Evolutionary conservation across 768 basidiomycete species (phyloP), one percentile per base, ranked within the genome.

Genomic region (Myochromella boudieri): DNA sequence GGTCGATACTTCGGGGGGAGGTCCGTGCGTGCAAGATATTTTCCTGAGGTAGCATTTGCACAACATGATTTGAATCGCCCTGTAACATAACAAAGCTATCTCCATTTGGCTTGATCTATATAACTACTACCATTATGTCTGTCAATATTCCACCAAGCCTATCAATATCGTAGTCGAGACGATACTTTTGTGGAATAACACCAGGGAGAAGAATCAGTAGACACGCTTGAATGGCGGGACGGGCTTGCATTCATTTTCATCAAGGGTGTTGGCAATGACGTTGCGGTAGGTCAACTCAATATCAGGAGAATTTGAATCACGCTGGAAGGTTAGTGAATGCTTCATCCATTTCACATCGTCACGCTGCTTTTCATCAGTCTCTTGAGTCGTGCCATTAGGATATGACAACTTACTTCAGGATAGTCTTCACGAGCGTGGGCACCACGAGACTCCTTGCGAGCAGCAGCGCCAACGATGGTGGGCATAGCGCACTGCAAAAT

Each of bases 341-440:
- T 89, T 93, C 92, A 94, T 94, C 93, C 93, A 95, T 29, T 78
- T 76, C 33, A 82, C 78, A 62, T 99, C 95, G 62, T 98, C 94
- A 69, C 97, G 93, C 84, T 91, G 46, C 15, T 37, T 21, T 22
- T 24, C 4, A 31, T 24, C 37, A 29, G 11, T 28, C 26, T 21
- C 31, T 14, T 18, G 25, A 15, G n/a, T 14, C 11, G 12, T 15
- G 28, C 25, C 4, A 10, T 8, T 10, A 33, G 31, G 2, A 42
- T 18, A 32, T 29, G 22, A 46, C 42, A 29, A 69, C 78, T 41
- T 49, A 91, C 90, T 20, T 99, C 95, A n/a, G 93, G 85, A 77
- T 69, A 97, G 67, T 99, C 97, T 69, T 98, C 97, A 58, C 97
- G 92, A 39, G 97, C 97, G 63, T 99, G 97, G 29, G 97, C 97